A percentile compares a stretch with the other conserved stretches of the same genome.
Evolutionary conservation across 768 basidiomycete genomes (phyloP).

Genomic region (Hypholoma sublateritium): DNA sequence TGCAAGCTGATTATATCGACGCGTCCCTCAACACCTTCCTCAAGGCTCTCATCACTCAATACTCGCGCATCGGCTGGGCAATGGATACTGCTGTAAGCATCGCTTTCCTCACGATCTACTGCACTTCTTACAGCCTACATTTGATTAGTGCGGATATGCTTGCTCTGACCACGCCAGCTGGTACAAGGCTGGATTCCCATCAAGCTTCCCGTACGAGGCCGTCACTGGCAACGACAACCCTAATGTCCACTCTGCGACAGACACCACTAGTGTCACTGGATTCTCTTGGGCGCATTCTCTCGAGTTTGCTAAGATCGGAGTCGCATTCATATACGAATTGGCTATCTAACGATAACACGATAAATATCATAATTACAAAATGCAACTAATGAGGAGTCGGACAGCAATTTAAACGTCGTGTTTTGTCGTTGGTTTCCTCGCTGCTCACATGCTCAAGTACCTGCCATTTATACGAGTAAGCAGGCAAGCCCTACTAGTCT

Average conservation of each 20-base stretch:
- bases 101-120: neutral
- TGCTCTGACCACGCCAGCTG: slow-evolving; percentile 50
- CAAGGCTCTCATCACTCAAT: slow-evolving; percentile 35
- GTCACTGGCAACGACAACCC: slow-evolving; percentile 44
- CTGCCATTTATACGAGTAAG: too few relatives aligned
- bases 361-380: too few relatives aligned
- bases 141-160: slow-evolving; percentile 35
- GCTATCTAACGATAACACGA: slow-evolving; percentile 23
- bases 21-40: slow-evolving; percentile 43
- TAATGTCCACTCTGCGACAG: slow-evolving; percentile 38
- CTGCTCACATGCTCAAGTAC: too few relatives aligned
- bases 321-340: slow-evolving; percentile 59
- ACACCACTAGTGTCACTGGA: slow-evolving; percentile 45
- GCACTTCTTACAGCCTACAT: neutral
- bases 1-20: slow-evolving; percentile 40
- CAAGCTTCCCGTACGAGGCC: slow-evolving; percentile 43
- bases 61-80: slow-evolving; percentile 36
- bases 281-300: slow-evolving; percentile 52
- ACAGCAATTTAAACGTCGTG: too few relatives aligned
- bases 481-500: too few relatives aligned
- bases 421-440: too few relatives aligned
- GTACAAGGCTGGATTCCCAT: slow-evolving; percentile 41
- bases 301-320: slow-evolving; percentile 60
- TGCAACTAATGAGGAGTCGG: neutral
- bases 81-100: slow-evolving; percentile 36